Conservation (phyloP, 2,329 filamentous ascomycete genomes). For the Cadophora sp. region DNA sequence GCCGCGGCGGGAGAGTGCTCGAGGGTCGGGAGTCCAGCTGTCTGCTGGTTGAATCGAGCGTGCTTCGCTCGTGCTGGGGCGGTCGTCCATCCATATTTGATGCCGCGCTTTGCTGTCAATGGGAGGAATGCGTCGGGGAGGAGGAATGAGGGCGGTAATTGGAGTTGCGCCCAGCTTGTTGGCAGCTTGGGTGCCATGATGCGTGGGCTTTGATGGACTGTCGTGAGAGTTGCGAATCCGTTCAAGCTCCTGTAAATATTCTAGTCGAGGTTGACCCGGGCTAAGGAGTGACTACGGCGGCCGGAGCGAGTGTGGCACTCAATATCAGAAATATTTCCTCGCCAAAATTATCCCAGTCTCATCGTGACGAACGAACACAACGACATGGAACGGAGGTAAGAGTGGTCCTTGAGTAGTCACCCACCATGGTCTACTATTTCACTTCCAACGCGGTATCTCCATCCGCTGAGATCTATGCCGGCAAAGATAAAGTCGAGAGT, state of each 20-base stretch:
- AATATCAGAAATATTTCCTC: slow-evolving; percentile 42
- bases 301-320: slow-evolving; percentile 31
- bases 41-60: slow-evolving; percentile 62
- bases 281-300: slow-evolving; percentile 37
- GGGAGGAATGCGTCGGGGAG: slow-evolving; percentile 44
- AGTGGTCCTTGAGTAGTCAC: slow-evolving; percentile 31
- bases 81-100: slow-evolving; percentile 63
- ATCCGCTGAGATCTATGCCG: slow-evolving; percentile 89
- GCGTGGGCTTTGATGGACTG: slow-evolving; percentile 30
- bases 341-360: slow-evolving; percentile 10
- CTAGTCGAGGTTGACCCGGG: background rate
- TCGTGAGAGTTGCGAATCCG: background rate
- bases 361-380: background rate
- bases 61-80: slow-evolving; percentile 59
- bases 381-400: slow-evolving; percentile 34
- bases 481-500: slow-evolving; percentile 99
- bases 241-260: slow-evolving; percentile 10
- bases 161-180: slow-evolving; percentile 43
- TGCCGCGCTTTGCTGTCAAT: slow-evolving; percentile 44
- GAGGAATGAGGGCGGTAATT: slow-evolving; percentile 43
- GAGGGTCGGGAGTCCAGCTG: slow-evolving; percentile 61
- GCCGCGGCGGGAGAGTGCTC: slow-evolving; percentile 66
- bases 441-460: slow-evolving; percentile 85
- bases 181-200: slow-evolving; percentile 47
- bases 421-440: slow-evolving; percentile 92